A percentile compares a stretch with the other conserved stretches of the same genome.
Conservation (phyloP, 495 filamentous ascomycete genomes). For the Collariella sp. region DNA sequence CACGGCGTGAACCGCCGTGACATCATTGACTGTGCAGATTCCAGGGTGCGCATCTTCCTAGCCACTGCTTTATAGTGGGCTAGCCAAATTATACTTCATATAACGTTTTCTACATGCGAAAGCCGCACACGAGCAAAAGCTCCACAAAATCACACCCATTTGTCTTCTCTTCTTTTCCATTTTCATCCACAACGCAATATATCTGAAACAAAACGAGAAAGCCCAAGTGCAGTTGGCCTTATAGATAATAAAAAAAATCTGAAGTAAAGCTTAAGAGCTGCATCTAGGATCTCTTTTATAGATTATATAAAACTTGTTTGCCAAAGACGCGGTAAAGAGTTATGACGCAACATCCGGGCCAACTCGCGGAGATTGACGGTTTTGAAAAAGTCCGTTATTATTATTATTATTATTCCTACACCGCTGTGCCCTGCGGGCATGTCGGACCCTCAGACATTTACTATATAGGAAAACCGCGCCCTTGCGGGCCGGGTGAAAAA, state of each 20-base stretch:
- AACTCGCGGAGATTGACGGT: conserved; percentile 2
- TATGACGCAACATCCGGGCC: conserved; percentile 1
- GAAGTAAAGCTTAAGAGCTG: neutral
- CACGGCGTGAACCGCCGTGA: too few species aligned
- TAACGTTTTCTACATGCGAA: too few species aligned
- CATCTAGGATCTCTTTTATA: conserved; percentile 1
- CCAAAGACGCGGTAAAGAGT: conserved; percentile 3
- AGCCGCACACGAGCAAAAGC: too few species aligned
- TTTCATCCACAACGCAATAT: conserved; percentile 1
- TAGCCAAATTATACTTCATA: too few species aligned
- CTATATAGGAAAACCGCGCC: too few species aligned
- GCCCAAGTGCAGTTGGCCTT: conserved; percentile 1
- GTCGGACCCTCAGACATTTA: too few species aligned
- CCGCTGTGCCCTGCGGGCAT: too few species aligned
- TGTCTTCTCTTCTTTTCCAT: neutral
- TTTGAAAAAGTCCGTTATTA: conserved; percentile 6
- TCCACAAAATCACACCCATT: neutral
- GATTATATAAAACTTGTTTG: neutral
- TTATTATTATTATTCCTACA: too few species aligned
- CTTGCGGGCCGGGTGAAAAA: too few species aligned
- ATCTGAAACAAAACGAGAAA: neutral
- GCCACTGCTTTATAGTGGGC: too few species aligned
- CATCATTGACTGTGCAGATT: too few species aligned
- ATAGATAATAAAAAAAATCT: neutral
- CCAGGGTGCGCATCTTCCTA: too few species aligned